These are phyloP conservation scores for Candida peoriensis DNA, from an alignment of 805 yeast genomes.

Conservation along the genomic window DNA sequence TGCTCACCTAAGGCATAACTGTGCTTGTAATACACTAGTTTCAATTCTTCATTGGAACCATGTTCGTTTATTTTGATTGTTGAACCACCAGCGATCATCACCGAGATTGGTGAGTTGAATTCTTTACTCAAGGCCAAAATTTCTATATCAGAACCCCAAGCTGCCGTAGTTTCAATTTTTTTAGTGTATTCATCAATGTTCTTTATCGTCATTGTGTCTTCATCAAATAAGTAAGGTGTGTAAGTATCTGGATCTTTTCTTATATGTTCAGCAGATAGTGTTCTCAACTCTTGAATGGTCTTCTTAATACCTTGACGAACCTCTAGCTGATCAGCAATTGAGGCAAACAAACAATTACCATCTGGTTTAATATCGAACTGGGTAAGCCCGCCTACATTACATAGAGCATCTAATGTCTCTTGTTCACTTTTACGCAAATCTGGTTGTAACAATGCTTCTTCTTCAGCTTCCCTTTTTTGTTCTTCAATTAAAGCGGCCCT, in stretches of 20 bases:
- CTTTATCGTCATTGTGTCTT: conserved; percentile 55
- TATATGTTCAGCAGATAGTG: conserved; percentile 62
- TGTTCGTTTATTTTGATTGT: conserved; percentile 58
- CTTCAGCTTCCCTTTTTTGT: conserved; percentile 59
- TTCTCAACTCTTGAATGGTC: conserved; percentile 52
- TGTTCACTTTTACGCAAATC: conserved; percentile 70
- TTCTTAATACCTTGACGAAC: conserved; percentile 39
- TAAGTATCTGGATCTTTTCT: conserved; percentile 61
- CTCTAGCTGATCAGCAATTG: conserved; percentile 72
- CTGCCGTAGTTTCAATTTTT: conserved; percentile 68
- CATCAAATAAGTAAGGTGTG: conserved; percentile 80
- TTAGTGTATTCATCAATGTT: conserved; percentile 65
- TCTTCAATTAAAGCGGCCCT: conserved; percentile 65
- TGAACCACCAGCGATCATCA: conserved; percentile 74
- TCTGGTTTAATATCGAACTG: conserved; percentile 79
- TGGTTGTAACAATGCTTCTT: conserved; percentile 62
- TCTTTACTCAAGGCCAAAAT: conserved; percentile 72
- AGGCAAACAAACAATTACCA: conserved; percentile 90
- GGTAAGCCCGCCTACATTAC: conserved; percentile 42
- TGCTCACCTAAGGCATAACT: conserved; percentile 92
- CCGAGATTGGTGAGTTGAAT: conserved; percentile 69
- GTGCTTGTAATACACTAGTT: conserved; percentile 78
- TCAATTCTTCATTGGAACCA: conserved; percentile 44
- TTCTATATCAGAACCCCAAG: conserved; percentile 98
- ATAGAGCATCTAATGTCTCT: conserved; percentile 52